Base-by-base conservation (phyloP, 1,284 basidiomycete genomes). In the Porogramme epimiltina region DNA sequence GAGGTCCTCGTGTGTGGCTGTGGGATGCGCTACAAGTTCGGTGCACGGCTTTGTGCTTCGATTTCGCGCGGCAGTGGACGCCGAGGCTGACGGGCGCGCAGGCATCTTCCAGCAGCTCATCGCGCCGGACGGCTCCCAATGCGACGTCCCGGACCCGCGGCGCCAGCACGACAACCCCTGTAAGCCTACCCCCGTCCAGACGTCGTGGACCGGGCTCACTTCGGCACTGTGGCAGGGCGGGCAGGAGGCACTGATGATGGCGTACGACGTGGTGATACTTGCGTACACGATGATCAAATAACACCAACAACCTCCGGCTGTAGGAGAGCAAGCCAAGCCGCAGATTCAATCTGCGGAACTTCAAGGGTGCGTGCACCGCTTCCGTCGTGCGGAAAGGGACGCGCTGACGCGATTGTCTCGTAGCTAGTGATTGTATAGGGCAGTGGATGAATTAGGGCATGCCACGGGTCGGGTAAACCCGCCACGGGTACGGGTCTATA, bases 141-240 rank as follows among this genome's bases (percentile, higher is more conserved):
- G 95, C 5, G 92, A 95, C 75, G 93, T 91, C 3, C 93, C 93
- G 9, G 94, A 96, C 70, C 93, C 93, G 56, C 96, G 93, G 93
- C 77, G 96, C 36, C 87, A 92, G 54, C 78, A 89, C 62, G 86
- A 89, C 63, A 94, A 93, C 70, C 87, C 89, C 40, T 92, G 92
- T 93, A 93, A 95, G 74, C 82, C 95, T n/a, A n/a, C 39, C 83
- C 87, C 13, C 87, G 93, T 42, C 76, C 91, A 45, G 93, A 96
- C 64, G 90, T 94, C 36, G 76, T 81, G 4, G 88, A 88, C 58
- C 81, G 89, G 47, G 77, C 97, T 34, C 83, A 93, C 31, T 95
- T 97, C 73, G 89, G 84, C 1, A 65, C 34, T 82, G 20, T 95
- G 94, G 94, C 81, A 82, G 26, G 94, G 94, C 18, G 94, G 94